These are phyloP conservation scores for Lenzites betulinus DNA, from an alignment of 768 basidiomycete genomes.

Conservation along the genomic window DNA sequence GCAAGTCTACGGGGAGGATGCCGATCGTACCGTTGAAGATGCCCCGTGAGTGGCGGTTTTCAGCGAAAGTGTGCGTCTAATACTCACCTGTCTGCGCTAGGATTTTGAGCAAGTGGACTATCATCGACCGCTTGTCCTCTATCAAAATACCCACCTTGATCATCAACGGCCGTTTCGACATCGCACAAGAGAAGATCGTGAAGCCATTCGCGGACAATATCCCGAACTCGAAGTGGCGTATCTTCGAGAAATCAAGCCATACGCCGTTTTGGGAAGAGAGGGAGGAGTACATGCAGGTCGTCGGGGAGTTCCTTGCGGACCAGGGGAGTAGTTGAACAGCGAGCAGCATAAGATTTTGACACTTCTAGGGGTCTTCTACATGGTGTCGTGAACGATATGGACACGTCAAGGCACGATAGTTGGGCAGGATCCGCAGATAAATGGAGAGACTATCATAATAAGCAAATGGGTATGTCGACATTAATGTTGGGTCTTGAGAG, in stretches of 20 bases:
- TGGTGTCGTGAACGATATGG: too few relatives aligned
- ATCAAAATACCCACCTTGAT: conserved; percentile 31
- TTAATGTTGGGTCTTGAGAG: too few relatives aligned
- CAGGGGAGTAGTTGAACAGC: too few relatives aligned
- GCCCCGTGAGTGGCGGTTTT: conserved; percentile 13
- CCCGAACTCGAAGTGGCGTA: conserved; percentile 31
- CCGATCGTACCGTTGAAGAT: conserved; percentile 48
- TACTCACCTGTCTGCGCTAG: background rate
- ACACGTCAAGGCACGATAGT: too few relatives aligned
- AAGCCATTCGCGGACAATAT: conserved; percentile 28
- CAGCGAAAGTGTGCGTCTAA: background rate
- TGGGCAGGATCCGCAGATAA: too few relatives aligned
- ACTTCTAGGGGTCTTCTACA: too few relatives aligned
- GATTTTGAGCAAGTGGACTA: conserved; percentile 30
- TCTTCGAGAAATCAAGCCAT: conserved; percentile 32
- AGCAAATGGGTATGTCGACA: too few relatives aligned
- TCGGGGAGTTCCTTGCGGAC: conserved; percentile 27
- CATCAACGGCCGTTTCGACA: conserved; percentile 32
- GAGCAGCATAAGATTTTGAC: too few relatives aligned
- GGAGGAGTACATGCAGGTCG: conserved; percentile 28
- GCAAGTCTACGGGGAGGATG: conserved; percentile 28
- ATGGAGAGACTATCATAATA: too few relatives aligned
- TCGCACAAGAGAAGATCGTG: conserved; percentile 31
- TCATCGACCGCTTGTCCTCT: conserved; percentile 28
- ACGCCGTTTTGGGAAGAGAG: conserved; percentile 34